Evolutionary conservation across 2,329 filamentous ascomycete genomes (phyloP).

Genomic region (Paecilomyces formosus): DNA sequence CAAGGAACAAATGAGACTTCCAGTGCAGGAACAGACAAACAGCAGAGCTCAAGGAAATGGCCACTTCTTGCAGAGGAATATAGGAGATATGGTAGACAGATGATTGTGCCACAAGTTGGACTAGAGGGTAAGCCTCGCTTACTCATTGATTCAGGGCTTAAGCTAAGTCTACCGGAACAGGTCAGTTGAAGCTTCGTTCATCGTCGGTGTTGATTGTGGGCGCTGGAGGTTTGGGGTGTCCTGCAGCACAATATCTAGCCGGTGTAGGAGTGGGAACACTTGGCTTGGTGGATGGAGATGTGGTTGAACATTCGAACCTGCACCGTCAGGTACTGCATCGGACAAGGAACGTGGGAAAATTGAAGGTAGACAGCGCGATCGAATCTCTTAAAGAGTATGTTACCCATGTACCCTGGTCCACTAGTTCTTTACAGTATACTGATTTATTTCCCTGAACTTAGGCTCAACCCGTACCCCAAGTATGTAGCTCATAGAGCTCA

Average conservation of each 20-base stretch:
- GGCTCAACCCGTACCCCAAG: constrained; percentile 63
- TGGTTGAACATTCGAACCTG: constrained; percentile 81
- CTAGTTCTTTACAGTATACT: background rate
- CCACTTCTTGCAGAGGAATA: constrained; percentile 69
- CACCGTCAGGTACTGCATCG: constrained; percentile 85
- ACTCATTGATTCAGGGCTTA: background rate
- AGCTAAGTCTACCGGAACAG: constrained; percentile 34
- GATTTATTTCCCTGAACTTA: constrained; percentile 21
- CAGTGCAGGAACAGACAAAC: background rate
- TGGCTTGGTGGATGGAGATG: constrained; percentile 80
- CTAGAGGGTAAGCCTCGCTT: constrained; percentile 53
- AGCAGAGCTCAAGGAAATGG: constrained; percentile 44
- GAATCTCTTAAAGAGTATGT: constrained; percentile 50
- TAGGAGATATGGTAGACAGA: constrained; percentile 77
- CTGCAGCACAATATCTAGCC: constrained; percentile 85
- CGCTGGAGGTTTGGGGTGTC: constrained; percentile 83
- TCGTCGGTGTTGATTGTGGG: constrained; percentile 75
- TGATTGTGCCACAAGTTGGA: constrained; percentile 79
- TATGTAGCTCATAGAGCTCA: constrained; percentile 58
- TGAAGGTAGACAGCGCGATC: constrained; percentile 74
- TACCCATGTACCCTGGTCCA: background rate
- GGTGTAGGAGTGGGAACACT: constrained; percentile 79
- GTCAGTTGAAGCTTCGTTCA: constrained; percentile 65
- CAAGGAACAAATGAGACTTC: background rate
- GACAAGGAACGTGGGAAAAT: constrained; percentile 60